Conservation (phyloP, 2,329 filamentous ascomycete species). For the Pezicula radicicola region DNA sequence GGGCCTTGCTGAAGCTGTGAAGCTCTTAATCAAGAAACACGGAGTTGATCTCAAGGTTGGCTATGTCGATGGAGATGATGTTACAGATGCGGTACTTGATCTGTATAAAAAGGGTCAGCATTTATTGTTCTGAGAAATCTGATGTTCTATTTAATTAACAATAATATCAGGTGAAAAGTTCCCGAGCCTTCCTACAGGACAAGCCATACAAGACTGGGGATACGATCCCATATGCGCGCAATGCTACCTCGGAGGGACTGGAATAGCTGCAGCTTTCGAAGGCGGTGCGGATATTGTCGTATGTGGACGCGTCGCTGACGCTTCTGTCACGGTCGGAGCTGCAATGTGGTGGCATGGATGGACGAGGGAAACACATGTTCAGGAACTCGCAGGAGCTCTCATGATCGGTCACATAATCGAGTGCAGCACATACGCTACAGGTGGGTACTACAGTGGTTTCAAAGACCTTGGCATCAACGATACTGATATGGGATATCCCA, state of each 20-base stretch:
- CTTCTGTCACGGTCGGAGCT: slow-evolving; percentile 35
- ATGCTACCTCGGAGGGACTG: slow-evolving; percentile 31
- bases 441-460: slow-evolving; percentile 13
- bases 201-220: slow-evolving; percentile 13
- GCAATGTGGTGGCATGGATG: slow-evolving; percentile 39
- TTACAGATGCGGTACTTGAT: slow-evolving; percentile 23
- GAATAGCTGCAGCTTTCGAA: slow-evolving; percentile 34
- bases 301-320: slow-evolving; percentile 38
- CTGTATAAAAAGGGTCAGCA: neutral
- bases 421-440: slow-evolving; percentile 18
- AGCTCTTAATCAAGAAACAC: neutral
- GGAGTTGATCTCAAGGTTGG: slow-evolving; percentile 34
- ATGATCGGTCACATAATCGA: slow-evolving; percentile 24
- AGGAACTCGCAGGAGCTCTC: slow-evolving; percentile 33
- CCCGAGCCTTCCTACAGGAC: slow-evolving; percentile 26
- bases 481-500: slow-evolving; percentile 40
- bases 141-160: no score
- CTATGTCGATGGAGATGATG: slow-evolving; percentile 40
- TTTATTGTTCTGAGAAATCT: no score
- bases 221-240: slow-evolving; percentile 15
- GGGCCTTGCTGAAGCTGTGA: slow-evolving; percentile 31
- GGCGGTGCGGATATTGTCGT: slow-evolving; percentile 39
- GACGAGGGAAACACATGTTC: slow-evolving; percentile 26
- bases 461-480: slow-evolving; percentile 28
- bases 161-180: slow-evolving; percentile 28